Conservation (phyloP, 768 basidiomycete genomes). For the Rhodotorula graminis region DNA sequence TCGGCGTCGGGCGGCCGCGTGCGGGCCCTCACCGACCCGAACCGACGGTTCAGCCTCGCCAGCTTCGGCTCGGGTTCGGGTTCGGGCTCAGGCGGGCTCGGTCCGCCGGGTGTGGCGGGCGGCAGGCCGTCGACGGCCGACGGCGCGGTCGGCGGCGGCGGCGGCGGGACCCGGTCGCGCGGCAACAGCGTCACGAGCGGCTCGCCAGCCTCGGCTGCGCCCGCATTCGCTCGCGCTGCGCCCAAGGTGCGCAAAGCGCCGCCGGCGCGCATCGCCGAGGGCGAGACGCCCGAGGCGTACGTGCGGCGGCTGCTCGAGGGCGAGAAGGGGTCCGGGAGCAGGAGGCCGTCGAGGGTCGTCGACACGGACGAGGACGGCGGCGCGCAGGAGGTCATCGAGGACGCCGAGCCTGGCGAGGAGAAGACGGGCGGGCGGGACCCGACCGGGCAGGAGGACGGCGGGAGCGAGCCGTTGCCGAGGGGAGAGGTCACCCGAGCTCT, state of each 20-base stretch:
- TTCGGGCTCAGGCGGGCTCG: neutral
- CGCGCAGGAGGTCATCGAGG: neutral
- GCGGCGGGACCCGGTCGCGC: neutral
- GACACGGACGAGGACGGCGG: neutral
- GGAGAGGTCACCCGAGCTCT: conserved; percentile 72
- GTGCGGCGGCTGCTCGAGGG: conserved; percentile 56
- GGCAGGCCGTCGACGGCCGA: neutral
- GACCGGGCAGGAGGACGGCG: neutral
- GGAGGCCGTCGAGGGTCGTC: too few relatives aligned
- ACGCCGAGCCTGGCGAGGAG: neutral
- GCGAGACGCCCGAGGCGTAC: conserved; percentile 69
- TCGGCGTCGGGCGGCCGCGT: conserved; percentile 15
- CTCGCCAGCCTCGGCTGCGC: neutral
- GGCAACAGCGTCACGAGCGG: neutral
- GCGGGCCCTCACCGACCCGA: conserved; percentile 31
- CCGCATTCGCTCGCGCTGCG: neutral
- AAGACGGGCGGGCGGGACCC: neutral
- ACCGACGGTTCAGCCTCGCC: conserved; percentile 12
- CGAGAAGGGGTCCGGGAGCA: neutral
- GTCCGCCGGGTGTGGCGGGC: neutral
- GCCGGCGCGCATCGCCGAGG: conserved; percentile 42
- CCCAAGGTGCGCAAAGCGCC: conserved; percentile 21
- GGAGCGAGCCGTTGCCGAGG: neutral
- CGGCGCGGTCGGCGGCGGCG: neutral
- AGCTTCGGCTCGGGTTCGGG: neutral